These are phyloP conservation scores for Carex myosuroides DNA, from an alignment of 176 grass and related monocot genomes.

Conservation along the genomic window DNA sequence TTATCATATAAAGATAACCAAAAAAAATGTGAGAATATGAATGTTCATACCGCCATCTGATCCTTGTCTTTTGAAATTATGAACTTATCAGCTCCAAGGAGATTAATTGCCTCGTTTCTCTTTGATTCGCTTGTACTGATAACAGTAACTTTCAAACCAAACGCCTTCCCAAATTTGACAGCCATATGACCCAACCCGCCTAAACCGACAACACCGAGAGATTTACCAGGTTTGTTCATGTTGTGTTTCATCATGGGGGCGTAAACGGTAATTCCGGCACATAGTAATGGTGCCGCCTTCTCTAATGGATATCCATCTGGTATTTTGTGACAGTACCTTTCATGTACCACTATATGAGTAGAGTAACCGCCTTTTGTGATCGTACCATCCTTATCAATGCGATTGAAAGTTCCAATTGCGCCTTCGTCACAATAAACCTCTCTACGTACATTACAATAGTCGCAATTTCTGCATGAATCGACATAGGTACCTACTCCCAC, in stretches of 20 bases:
- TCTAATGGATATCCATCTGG: conserved; percentile 27
- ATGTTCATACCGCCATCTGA: conserved; percentile 7
- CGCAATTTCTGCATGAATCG: conserved; percentile 29
- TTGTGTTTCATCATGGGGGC: conserved; percentile 33
- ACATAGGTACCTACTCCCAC: conserved; percentile 40
- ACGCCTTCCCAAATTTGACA: conserved; percentile 44
- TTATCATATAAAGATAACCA: background rate
- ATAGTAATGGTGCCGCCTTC: conserved; percentile 31
- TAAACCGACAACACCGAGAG: conserved; percentile 42
- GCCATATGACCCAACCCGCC: conserved; percentile 48
- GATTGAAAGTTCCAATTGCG: conserved; percentile 26
- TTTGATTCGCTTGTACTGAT: conserved; percentile 42
- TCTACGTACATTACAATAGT: conserved; percentile 10
- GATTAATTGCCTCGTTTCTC: conserved; percentile 29
- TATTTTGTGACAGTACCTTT: conserved; percentile 35
- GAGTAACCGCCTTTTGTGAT: conserved; percentile 40
- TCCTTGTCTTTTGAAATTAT: conserved; percentile 15
- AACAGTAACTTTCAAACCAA: conserved; percentile 39
- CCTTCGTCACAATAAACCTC: conserved; percentile 38
- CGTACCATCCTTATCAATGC: conserved; percentile 23
- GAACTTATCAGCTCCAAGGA: conserved; percentile 39
- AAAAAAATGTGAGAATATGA: background rate
- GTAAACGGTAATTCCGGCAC: conserved; percentile 48
- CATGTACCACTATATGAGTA: conserved; percentile 24
- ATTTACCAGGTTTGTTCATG: conserved; percentile 30